Evolutionary conservation across 2,329 filamentous ascomycete species (phyloP), one percentile per base, ranked within the genome.

Genomic region (Ophiostoma quercus): DNA sequence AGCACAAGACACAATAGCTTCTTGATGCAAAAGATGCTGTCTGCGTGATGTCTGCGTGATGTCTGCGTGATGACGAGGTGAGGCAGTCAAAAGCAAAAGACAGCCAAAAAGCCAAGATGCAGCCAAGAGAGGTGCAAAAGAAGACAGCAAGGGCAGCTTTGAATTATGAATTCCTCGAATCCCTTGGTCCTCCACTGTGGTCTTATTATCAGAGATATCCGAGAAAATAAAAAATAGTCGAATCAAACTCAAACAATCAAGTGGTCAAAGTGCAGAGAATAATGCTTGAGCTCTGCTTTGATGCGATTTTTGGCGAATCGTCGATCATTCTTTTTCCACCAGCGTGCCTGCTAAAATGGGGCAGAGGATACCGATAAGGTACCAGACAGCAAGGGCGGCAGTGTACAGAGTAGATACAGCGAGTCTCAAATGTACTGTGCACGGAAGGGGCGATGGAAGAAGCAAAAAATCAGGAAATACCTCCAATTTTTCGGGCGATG

Each of bases 361-460:
- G 57, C 57, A 62, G 57, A 47, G 43, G 43, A 41, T 41, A 41
- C 39, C 39, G 9, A 41, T 41, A 41, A 41, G 39, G 39, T 47
- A 43, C 41, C 47, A 57, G 51, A 9, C 34, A 60, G 22, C 12
- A 60, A 60, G 54, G 9, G 54, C 54, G 22, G 29, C 60, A 63
- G 19, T 63, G 60, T 43, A 34, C 12, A 16, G 1, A 43, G 34
- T 34, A 8, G 34, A 34, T 34, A 34, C 5, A 34, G 34, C 2
- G 34, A 41, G 39, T 19, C n/a, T n/a, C n/a, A n/a, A 8, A 37
- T 65, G 62, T 11, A 65, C 47, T n/a, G 4, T 22, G 47, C 9
- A 57, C 62, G 62, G 63, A 43, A 69, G 47, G 63, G 62, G 65
- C 63, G 68, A 69, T 47, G 68, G 37, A 29, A 32, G 39, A 43